Base-by-base conservation (phyloP, 257 asterid genomes). In the Lycium ferocissimum region DNA sequence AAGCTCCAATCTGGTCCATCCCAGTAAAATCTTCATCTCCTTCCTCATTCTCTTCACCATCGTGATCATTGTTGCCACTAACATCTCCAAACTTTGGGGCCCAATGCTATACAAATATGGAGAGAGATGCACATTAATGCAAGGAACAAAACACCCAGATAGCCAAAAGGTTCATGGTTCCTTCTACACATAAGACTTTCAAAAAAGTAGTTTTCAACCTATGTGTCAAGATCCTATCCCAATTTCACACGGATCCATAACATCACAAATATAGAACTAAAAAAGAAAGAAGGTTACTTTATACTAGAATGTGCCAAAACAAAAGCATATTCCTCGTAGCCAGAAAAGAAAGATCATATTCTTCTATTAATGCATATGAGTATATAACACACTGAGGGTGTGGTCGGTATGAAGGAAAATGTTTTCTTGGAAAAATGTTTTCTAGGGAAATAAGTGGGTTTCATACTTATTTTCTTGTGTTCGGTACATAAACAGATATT, bases 101-200 rank as follows among this genome's bases (percentile, higher is more conserved):
- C 97, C 98, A 94, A 75, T 88, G 95, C 99, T 95, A 90, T 59
- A 45, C 75, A 82, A 63, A 65, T 40, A 82, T 22, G 75, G 13
- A 66, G 54, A 43, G n/a, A 65, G 79, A 62, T 45, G 51, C 75
- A 82, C 85, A 7, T 78, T 33, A 78, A 49, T 53, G 26, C 82
- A 53, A 78, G 82, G 51, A 51, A 51, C 22, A 51, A 22, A 76
- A 76, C 63, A 76, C 82, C 20, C 9, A 22, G 22, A 76, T 49
- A 76, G 51, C 11, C 47, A 53, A 76, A 76, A 51, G 40, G 82
- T 33, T 51, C 47, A 53, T 78, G 4, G 26, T 78, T 26, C 45
- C 82, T 53, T 15, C 66, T 53, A 26, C 47, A 15, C 65, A 53
- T 3, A 43, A 9, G 17, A 78, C 82, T 8, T 18, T 78, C 49